phyloP scores from a whole-genome alignment of 306 rosid species.

The Coriaria nepalensis region DNA sequence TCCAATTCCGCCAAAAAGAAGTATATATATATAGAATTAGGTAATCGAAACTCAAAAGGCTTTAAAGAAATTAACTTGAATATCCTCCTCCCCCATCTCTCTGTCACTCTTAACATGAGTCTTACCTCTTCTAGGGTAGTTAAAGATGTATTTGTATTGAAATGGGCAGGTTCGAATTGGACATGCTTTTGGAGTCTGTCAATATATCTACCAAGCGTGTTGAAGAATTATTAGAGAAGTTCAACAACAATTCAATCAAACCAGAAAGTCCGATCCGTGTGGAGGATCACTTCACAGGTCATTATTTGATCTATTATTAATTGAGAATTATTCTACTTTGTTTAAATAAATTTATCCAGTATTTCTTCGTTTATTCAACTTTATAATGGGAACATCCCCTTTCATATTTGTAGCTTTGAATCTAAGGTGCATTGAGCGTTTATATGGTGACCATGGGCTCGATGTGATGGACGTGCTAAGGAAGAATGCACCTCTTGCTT shows the following conservation, averaged over 20 bases:
- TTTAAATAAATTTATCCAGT: slow-evolving; percentile 12
- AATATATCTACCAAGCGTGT: slow-evolving; percentile 80
- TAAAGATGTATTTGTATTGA: slow-evolving; percentile 24
- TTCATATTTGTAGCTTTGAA: slow-evolving; percentile 48
- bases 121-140: neutral
- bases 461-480: slow-evolving; percentile 89
- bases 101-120: neutral
- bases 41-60: too few species aligned
- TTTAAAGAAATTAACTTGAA: too few species aligned
- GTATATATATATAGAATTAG: too few species aligned
- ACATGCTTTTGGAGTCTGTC: slow-evolving; percentile 95
- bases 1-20: too few species aligned
- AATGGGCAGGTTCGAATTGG: slow-evolving; percentile 82
- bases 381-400: neutral
- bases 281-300: slow-evolving; percentile 92
- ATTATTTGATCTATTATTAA: slow-evolving; percentile 17
- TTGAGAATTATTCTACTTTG: slow-evolving; percentile 11
- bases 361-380: slow-evolving; percentile 14
- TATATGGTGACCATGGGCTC: slow-evolving; percentile 98
- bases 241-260: slow-evolving; percentile 54
- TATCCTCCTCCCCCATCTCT: neutral
- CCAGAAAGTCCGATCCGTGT: slow-evolving; percentile 54
- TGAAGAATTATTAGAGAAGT: slow-evolving; percentile 77
- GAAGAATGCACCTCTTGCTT: slow-evolving; percentile 72
- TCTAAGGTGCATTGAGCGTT: slow-evolving; percentile 84